Conservation (phyloP, 345 rosid species). For the Syzygium jambos region DNA sequence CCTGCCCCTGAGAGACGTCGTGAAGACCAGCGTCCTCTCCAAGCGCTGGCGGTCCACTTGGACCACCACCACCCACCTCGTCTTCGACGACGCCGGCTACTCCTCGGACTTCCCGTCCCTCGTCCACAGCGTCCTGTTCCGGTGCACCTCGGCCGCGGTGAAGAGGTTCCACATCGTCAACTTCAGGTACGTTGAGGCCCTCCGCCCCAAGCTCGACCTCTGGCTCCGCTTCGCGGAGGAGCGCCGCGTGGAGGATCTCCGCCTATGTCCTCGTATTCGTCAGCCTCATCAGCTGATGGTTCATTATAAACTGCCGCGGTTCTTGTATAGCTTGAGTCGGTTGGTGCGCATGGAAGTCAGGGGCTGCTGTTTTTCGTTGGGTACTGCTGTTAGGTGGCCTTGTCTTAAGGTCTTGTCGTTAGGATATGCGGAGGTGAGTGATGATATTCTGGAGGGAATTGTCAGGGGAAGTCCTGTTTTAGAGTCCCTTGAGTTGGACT, state of each 20-base stretch:
- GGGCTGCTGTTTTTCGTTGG: not conserved
- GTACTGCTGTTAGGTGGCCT: not conserved
- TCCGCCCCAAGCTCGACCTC: not conserved
- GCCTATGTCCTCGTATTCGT: rapidly evolving
- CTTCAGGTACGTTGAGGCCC: not conserved
- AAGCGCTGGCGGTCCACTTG: too few species aligned
- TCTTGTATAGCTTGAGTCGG: not conserved
- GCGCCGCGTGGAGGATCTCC: not conserved
- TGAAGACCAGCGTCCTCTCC: too few species aligned
- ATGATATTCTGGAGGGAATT: not conserved
- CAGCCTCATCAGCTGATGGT: not conserved
- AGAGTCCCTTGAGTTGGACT: not conserved
- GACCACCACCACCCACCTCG: too few species aligned
- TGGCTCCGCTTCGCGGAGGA: not conserved
- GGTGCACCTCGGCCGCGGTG: too few species aligned
- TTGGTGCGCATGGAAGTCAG: not conserved
- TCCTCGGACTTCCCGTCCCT: too few species aligned
- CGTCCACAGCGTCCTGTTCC: too few species aligned
- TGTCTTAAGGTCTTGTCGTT: not conserved
- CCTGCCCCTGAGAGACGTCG: too few species aligned
- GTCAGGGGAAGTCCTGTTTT: not conserved
- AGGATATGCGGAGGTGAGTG: not conserved
- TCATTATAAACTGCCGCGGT: not conserved
- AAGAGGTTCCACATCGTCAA: not conserved
- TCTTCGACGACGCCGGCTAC: too few species aligned